These are phyloP conservation scores for Gamsiella multidivaricata DNA, from an alignment of 192 early-diverging fungal genomes.

Conservation along the genomic window DNA sequence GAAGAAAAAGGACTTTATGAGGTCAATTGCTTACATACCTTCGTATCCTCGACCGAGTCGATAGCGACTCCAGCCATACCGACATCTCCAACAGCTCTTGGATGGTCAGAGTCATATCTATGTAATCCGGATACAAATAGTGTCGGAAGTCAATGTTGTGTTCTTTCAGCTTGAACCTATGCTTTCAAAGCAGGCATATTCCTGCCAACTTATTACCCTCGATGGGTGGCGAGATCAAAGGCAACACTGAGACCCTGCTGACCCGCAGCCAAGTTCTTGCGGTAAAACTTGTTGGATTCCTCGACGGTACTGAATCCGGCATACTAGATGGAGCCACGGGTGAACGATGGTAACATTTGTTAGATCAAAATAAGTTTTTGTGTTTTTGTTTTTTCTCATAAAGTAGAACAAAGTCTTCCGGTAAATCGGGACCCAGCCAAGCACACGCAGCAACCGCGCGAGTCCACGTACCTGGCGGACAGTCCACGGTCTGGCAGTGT, in stretches of 20 bases:
- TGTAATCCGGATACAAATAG: not conserved
- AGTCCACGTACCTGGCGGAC: conserved; percentile 73
- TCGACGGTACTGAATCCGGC: conserved; percentile 95
- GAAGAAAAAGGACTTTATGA: not conserved
- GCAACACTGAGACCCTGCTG: conserved; percentile 91
- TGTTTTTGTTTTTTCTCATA: not conserved
- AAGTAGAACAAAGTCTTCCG: not conserved
- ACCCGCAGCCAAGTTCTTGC: conserved; percentile 86
- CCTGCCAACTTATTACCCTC: conserved; percentile 63
- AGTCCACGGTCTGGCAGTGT: conserved; percentile 87
- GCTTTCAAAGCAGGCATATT: not conserved
- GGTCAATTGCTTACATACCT: conserved; percentile 47
- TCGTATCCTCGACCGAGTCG: conserved; percentile 93
- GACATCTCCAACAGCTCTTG: conserved; percentile 89
- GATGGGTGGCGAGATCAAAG: conserved; percentile 91
- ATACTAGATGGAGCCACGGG: conserved; percentile 74
- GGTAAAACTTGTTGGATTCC: conserved; percentile 90
- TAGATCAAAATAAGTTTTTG: too few species aligned
- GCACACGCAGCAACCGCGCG: too few species aligned
- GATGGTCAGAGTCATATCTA: conserved; percentile 91
- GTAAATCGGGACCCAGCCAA: too few species aligned
- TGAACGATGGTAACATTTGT: not conserved
- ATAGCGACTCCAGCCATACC: conserved; percentile 96
- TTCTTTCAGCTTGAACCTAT: not conserved
- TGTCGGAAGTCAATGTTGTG: not conserved